Base-by-base conservation (phyloP, 352 stramenopile genomes). In the Elongisporangium undulatum region DNA sequence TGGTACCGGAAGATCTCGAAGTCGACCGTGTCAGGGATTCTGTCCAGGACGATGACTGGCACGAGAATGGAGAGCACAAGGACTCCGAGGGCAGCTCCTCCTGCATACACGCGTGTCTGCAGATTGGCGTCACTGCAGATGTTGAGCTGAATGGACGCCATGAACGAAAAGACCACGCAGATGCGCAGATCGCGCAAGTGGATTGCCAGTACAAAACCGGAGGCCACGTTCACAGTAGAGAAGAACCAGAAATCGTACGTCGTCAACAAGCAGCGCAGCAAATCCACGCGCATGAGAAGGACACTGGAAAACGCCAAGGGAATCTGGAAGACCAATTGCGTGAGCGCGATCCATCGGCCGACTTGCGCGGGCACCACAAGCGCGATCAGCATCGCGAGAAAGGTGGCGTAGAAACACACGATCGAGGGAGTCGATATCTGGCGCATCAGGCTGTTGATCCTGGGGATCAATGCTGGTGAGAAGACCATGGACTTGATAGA, bases 211-310 rank as follows among this genome's bases (percentile, higher is more conserved):
- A 75, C 34, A 1, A 56, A 10, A 13, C 60, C 62, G 3, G 61
- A 62, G 3, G 58, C n/a, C 0, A 55, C 19, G 29, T 66, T 69
- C 8, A 72, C 38, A 8, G 59, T 34, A 22, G 68, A 57, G 52
- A 77, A 73, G 61, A 77, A 75, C 66, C 68, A 80, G 38, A 75
- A 73, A 48, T 80, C 72, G 66, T 80, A 75, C 8, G 68, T 73
- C n/a, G 4, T 9, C 12, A 66, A 24, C 23, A 66, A 62, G 38
- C 48, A 53, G 7, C 55, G 51, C 6, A 68, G 26, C 21, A 75
- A 63, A 12, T 76, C 67, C 16, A 66, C 52, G 2, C 59, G 56
- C 49, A 73, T 54, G 17, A 69, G 53, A 0, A 52, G 26, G 15
- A 67, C 17, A 2, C 48, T 60, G 0, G 21, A 23, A 0, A 72